Evolutionary conservation across 768 basidiomycete species (phyloP).

Genomic region (Suillus plorans): DNA sequence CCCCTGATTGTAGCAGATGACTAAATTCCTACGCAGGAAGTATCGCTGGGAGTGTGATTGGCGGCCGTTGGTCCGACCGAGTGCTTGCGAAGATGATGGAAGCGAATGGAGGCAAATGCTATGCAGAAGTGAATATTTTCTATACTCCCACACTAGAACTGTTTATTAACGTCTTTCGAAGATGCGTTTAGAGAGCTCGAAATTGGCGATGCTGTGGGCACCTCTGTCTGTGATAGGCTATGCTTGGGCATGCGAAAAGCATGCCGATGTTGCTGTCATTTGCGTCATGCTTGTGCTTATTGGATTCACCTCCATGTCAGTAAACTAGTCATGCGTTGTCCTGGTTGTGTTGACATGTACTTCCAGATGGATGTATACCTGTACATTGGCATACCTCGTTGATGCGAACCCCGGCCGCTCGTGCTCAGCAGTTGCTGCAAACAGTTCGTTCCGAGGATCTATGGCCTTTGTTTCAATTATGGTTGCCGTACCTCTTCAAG

Average conservation of each 20-base stretch:
- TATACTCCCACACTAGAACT: not conserved
- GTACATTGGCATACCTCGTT: constrained; percentile 80
- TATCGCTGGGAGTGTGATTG: constrained; percentile 51
- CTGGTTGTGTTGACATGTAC: constrained; percentile 3
- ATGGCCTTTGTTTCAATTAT: constrained; percentile 70
- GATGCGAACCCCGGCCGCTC: constrained; percentile 84
- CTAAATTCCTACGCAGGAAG: constrained; percentile 33
- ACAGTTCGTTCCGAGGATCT: constrained; percentile 73
- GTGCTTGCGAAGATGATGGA: constrained; percentile 42
- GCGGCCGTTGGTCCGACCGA: constrained; percentile 59
- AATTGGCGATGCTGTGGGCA: constrained; percentile 49
- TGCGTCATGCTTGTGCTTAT: constrained; percentile 70
- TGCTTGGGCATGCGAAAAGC: constrained; percentile 71
- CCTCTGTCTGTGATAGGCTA: constrained; percentile 66
- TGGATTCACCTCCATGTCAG: constrained; percentile 76
- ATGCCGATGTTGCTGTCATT: constrained; percentile 64
- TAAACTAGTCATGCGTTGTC: constrained; percentile 1
- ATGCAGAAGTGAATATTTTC: constrained; percentile 58
- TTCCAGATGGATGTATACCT: constrained; percentile 57
- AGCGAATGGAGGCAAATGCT: constrained; percentile 44
- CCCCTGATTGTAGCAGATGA: not conserved
- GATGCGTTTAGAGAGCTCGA: constrained; percentile 74
- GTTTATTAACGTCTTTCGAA: constrained; percentile 24
- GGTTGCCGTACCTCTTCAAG: constrained; percentile 69
- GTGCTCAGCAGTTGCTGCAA: constrained; percentile 70